A percentile compares a stretch with the other conserved stretches of the same genome.
Conservation (phyloP, 2,329 filamentous ascomycete species). For the Phialophora chinensis region DNA sequence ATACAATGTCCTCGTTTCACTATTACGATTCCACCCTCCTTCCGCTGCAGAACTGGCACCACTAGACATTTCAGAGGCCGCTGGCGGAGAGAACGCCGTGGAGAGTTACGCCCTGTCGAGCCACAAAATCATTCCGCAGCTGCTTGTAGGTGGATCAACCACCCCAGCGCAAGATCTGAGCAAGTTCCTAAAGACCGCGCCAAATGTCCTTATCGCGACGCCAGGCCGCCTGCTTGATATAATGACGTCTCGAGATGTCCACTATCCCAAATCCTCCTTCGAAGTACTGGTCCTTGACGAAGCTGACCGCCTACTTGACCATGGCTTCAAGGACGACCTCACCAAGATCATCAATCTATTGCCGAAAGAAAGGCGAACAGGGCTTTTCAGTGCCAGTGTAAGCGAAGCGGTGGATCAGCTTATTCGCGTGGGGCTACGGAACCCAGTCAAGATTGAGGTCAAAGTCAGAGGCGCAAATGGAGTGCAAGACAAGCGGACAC, state of each 20-base stretch:
- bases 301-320: conserved; percentile 87
- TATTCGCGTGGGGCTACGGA: conserved; percentile 86
- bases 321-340: conserved; percentile 91
- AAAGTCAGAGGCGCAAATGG: conserved; percentile 81
- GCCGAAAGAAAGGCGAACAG: conserved; percentile 91
- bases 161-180: conserved; percentile 84
- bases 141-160: conserved; percentile 83
- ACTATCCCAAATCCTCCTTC: conserved; percentile 86
- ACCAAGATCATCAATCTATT: conserved; percentile 75
- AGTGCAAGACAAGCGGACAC: conserved; percentile 82
- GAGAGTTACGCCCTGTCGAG: conserved; percentile 44
- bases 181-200: conserved; percentile 79
- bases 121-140: conserved; percentile 75
- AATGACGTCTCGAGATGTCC: conserved; percentile 82
- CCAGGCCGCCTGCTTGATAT: conserved; percentile 89
- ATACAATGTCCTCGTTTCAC: conserved; percentile 74
- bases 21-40: conserved; percentile 81
- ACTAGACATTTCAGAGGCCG: conserved; percentile 46
- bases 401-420: conserved; percentile 93
- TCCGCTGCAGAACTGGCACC: conserved; percentile 64
- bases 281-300: conserved; percentile 93
- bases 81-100: conserved; percentile 41
- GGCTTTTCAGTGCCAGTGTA: conserved; percentile 93
- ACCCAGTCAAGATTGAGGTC: conserved; percentile 93
- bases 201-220: conserved; percentile 88